Evolutionary conservation across 2,329 filamentous ascomycete species (phyloP), one percentile per base, ranked within the genome.

Genomic region (Parascedosporium putredinis): DNA sequence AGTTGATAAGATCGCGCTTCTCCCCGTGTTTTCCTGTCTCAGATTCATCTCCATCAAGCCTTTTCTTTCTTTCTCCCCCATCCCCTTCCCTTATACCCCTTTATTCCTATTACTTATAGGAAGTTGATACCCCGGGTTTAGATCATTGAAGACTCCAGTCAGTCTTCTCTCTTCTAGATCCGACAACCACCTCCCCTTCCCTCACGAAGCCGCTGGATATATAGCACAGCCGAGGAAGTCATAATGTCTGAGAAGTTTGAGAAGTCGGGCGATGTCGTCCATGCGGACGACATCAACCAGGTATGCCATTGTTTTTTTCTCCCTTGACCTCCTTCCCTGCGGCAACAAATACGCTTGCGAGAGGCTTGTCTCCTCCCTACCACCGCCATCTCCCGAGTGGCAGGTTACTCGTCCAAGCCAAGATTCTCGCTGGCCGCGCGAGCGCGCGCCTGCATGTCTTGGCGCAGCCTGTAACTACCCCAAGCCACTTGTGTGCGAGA

Each of bases 171-270:
- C 56, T 3, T 65, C 62, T 33, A 46, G 88, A 3, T 84, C 85
- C 1, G 79, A 83, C 54, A 70, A 90, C 83, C 1, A 80, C 83
- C 87, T 0, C 91, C 89, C 59, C 84, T 94, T 52, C 78, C 87
- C 6, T 16, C 22, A 31, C 18, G n/a, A n/a, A 22, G 33, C 22
- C 24, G 22, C 29, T 33, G 5, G 31, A 18, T 20, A 47, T 34
- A 45, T 18, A 20, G 6, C 3, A 7, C 33, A 48, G 33, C 36
- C 36, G 36, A 49, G 45, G 12, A 22, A n/a, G 24, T 22, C 33
- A 43, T 5, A 8, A 33, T 24, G 47, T 22, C 16, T 14, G 42
- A 38, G 4, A 29, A 38, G 34, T 12, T 9, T 18, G 47, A 49
- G 47, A 42, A 49, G 36, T 6, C n/a, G 10, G 12, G 27, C 27